Base-by-base conservation (phyloP, 1,284 basidiomycete species). In the Trametes polyzona region DNA sequence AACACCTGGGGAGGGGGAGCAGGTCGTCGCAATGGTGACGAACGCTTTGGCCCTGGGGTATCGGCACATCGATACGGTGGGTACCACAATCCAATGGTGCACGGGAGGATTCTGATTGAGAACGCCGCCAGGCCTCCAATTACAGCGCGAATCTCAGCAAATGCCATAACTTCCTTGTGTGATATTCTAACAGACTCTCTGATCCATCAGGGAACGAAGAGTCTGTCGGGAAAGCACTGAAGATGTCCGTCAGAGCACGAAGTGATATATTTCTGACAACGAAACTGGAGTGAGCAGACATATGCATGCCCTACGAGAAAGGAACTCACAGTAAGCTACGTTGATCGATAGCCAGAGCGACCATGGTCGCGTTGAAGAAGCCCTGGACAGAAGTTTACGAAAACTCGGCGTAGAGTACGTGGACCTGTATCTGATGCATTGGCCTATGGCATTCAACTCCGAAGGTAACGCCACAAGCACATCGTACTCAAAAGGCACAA, bases 361-460 rank as follows among this genome's bases (percentile, higher is more conserved):
- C 70, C 90, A 92, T 9, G 69, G 78, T 56, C 83, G 84, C 40
- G 88, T 90, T 14, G 85, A 73, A 42, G 74, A 82, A 61, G 81
- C 76, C 2, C 73, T 90, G 55, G 78, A 85, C 52, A 69, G 75
- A 47, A 84, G 82, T 16, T 72, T 91, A 14, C 67, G 77, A 50
- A 78, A 80, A 61, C 77, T 90, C 7, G 78, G 78, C 24, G 64
- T 82, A 33, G 82, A 78, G 23, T 89, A 90, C 69, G 76, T 90
- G 47, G 87, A 90, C 67, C 70, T 59, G 37, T 61, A 63, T 36
- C 41, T 63, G 37, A 64, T 63, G 54, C 65, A 62, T 29, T 66
- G 64, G 64, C 63, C 63, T 27, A 50, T 33, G 35, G 23, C 33
- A 63, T 61, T 66, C 30, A 65, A 68, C 51, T 60, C 64, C 30